phyloP scores from a whole-genome alignment of 176 grass and related monocot genomes.

The Neostapfia colusana region DNA sequence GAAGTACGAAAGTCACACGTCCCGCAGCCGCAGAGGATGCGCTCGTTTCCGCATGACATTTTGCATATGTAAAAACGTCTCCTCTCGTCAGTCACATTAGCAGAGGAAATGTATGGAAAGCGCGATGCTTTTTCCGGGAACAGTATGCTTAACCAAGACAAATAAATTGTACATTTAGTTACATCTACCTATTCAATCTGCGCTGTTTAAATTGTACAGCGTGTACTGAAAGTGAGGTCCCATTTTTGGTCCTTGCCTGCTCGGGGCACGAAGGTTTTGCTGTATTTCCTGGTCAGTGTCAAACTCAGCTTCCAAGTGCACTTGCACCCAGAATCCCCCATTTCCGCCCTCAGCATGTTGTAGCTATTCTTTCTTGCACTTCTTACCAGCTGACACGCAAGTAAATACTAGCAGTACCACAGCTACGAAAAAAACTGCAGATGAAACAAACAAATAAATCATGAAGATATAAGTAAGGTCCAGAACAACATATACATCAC shows the following conservation, averaged over 20 bases:
- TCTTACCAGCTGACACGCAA: conserved; percentile 31
- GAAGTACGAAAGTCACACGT: background rate
- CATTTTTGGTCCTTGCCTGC: background rate
- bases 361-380: conserved; percentile 47
- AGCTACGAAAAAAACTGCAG: conserved; percentile 34
- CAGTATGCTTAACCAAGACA: background rate
- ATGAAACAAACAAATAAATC: background rate
- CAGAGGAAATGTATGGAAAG: background rate
- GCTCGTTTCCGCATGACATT: background rate
- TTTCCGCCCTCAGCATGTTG: background rate
- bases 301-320: background rate
- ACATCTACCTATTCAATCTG: background rate
- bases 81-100: background rate
- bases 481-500: background rate
- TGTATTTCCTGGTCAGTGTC: conserved; percentile 13
- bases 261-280: background rate
- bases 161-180: background rate
- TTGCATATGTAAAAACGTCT: background rate
- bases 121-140: background rate
- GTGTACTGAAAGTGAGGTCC: background rate
- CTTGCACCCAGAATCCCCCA: conserved; percentile 13
- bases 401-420: conserved; percentile 30
- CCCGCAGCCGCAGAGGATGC: background rate
- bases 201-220: conserved; percentile 24
- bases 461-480: background rate